Percentiles rank a stretch among this genome's conserved stretches.
phyloP scores from a whole-genome alignment of 768 basidiomycete species.

The Sporobolomyces pararoseus region DNA sequence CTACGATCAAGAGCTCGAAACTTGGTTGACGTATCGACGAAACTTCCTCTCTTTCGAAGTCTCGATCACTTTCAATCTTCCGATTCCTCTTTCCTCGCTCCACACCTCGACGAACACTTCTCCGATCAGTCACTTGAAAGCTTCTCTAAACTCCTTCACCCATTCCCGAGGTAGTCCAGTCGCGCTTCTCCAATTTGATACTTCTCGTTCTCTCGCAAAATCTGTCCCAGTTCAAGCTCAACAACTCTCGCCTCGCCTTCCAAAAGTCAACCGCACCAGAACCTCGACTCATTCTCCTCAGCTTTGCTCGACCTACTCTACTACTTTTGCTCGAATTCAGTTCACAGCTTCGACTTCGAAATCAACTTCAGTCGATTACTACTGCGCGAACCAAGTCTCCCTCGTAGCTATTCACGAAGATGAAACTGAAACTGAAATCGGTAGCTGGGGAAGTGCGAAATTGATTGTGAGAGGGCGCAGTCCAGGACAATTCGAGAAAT shows the following conservation, averaged over 20 bases:
- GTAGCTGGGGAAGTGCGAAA: constrained; percentile 9
- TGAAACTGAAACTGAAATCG: background rate
- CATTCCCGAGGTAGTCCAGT: background rate
- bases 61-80: background rate
- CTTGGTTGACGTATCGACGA: background rate
- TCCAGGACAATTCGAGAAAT: constrained; percentile 5
- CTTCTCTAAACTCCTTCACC: background rate
- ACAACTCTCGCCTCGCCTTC: background rate
- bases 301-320: no score
- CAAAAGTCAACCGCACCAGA: no score
- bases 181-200: background rate
- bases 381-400: background rate
- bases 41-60: constrained; percentile 1
- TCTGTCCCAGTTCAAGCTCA: background rate
- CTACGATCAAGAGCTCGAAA: background rate
- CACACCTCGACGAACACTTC: background rate
- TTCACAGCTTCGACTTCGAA: constrained; percentile 18
- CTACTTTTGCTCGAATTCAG: constrained; percentile 14
- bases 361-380: background rate
- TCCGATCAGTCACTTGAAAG: background rate
- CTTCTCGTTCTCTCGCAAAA: background rate
- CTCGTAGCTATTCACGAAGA: constrained; percentile 8
- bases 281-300: background rate
- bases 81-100: background rate
- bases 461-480: constrained; percentile 13